phyloP scores from a whole-genome alignment of 257 asterid genomes.

The Plantago elongata region DNA sequence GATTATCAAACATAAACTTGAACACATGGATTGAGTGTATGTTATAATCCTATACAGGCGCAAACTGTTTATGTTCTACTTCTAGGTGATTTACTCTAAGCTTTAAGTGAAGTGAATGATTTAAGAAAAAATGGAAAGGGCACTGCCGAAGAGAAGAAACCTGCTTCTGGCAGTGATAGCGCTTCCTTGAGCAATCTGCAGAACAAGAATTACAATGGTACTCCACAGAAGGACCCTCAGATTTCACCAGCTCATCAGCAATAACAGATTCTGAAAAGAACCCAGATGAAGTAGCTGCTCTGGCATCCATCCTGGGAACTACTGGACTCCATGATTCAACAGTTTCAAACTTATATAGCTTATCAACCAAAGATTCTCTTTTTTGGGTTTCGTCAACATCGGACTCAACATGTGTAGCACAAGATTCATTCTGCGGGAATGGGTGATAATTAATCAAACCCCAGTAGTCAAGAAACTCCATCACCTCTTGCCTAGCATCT shows the following conservation, averaged over 20 bases:
- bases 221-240: constrained; percentile 88
- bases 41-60: no score
- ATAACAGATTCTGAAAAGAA: constrained; percentile 64
- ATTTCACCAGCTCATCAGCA: constrained; percentile 73
- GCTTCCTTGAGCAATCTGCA: constrained; percentile 94
- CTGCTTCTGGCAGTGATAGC: constrained; percentile 99
- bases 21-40: no score
- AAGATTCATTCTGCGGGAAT: constrained; percentile 51
- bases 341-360: constrained; percentile 69
- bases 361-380: constrained; percentile 48
- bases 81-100: no score
- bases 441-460: constrained; percentile 97
- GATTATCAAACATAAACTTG: no score
- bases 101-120: not conserved
- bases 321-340: constrained; percentile 53
- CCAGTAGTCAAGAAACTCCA: constrained; percentile 98
- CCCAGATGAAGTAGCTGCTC: constrained; percentile 62
- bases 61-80: no score
- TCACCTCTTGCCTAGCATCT: constrained; percentile 83
- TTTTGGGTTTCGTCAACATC: constrained; percentile 42
- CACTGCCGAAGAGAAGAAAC: constrained; percentile 33
- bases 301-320: constrained; percentile 38
- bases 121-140: not conserved
- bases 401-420: constrained; percentile 30
- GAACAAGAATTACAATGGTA: constrained; percentile 97